Evolutionary conservation across 2,329 filamentous ascomycete species (phyloP), one percentile per base, ranked within the genome.

Genomic region (Dothistroma septosporum): DNA sequence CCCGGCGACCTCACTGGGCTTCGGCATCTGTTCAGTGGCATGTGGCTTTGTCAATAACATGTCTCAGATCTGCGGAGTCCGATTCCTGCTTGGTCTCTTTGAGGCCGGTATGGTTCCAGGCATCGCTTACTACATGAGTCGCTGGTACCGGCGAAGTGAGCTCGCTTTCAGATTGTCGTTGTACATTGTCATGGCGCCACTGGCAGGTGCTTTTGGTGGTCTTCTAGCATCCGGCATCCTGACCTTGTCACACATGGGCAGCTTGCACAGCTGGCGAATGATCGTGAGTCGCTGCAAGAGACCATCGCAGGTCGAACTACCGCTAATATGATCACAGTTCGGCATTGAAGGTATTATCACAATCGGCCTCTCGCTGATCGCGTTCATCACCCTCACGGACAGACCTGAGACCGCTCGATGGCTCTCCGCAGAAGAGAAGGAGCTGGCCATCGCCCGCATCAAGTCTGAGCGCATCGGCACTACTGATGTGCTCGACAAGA

Each of bases 21-120:
- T 90, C 65, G 88, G 86, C 1, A 76, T 70, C 47, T 78, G 77
- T 49, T 89, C 87, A 0, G 75, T 91, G 6, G 82, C 81, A 41
- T 90, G 85, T 0, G 88, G 83, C 0, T 90, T 88, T 64, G 85
- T 88, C 10, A 68, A 84, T 32, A 79, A 81, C 58, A 78, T 83
- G 21, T 74, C 79, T 1, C 74, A 78, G 2, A 76, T 79, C 1
- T 85, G 79, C 41, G 87, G 80, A 14, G 86, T 90, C 0, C 83
- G 88, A 5, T 90, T 91, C 66, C 53, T 69, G 1, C 62, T 72
- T 3, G 78, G 78, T 5, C 74, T 88, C 11, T 90, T 90, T 60
- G 89, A 92, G 73, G 86, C 88, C 0, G 88, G 88, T 8, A 85
- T 91, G 83, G 74, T 91, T 57, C 88, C 88, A 0, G 88, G 88